phyloP scores from a whole-genome alignment of 768 basidiomycete species.

The Pholiota conissans region DNA sequence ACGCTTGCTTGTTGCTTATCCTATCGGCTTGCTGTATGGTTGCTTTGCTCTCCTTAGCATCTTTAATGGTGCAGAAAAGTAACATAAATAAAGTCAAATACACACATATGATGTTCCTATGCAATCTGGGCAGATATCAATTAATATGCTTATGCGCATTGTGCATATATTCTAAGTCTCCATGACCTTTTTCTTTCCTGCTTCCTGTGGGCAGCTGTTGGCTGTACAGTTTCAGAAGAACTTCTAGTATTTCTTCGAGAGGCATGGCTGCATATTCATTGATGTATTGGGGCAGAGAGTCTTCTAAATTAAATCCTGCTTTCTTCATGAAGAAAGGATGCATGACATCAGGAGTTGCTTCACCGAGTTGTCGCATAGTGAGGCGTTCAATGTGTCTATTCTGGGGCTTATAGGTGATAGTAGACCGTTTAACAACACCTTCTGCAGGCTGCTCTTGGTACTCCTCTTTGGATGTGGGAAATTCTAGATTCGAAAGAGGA shows the following conservation, averaged over 20 bases:
- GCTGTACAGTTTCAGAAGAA: constrained; percentile 73
- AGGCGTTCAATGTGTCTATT: constrained; percentile 73
- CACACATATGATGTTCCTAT: not conserved
- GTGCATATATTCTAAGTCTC: constrained; percentile 3
- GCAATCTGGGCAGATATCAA: constrained; percentile 11
- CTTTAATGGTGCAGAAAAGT: constrained; percentile 55
- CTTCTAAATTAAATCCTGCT: constrained; percentile 80
- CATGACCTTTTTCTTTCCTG: constrained; percentile 13
- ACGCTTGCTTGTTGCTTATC: constrained; percentile 93
- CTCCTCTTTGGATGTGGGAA: constrained; percentile 9
- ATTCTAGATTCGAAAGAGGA: not conserved
- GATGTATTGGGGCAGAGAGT: constrained; percentile 83
- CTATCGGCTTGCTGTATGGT: constrained; percentile 90
- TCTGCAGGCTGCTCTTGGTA: constrained; percentile 14
- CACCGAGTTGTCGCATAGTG: constrained; percentile 82
- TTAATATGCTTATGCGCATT: not conserved
- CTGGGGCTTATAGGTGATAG: constrained; percentile 54
- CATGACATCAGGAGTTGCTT: constrained; percentile 88
- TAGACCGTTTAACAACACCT: constrained; percentile 21
- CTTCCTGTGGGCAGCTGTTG: constrained; percentile 55
- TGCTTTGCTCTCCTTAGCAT: constrained; percentile 93
- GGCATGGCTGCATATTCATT: constrained; percentile 85
- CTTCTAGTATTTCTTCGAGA: constrained; percentile 83
- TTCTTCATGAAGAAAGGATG: constrained; percentile 86
- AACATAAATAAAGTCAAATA: constrained; percentile 26